These are phyloP conservation scores for Arachnopeziza araneosa DNA, from an alignment of 2,329 filamentous ascomycete species.

Conservation along the genomic window DNA sequence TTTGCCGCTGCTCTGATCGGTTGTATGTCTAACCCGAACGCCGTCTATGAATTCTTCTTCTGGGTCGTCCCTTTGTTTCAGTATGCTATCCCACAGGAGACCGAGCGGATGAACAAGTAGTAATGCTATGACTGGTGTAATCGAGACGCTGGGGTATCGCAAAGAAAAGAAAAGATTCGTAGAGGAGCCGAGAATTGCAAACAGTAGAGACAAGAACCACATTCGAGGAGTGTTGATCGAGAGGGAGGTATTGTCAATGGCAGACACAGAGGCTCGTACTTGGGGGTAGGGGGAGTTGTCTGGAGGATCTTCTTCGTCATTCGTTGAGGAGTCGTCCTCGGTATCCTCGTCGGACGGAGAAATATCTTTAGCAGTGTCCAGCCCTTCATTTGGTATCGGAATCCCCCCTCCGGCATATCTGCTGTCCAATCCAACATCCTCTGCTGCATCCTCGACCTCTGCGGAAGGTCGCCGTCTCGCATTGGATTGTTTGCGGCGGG, in stretches of 20 bases:
- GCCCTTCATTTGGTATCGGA: constrained; percentile 23
- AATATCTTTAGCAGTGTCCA: neutral
- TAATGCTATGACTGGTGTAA: constrained; percentile 82
- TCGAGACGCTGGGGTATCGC: constrained; percentile 84
- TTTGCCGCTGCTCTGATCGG: constrained; percentile 8
- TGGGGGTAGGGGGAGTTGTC: constrained; percentile 74
- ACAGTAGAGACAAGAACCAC: constrained; percentile 76
- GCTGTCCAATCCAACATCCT: constrained; percentile 21
- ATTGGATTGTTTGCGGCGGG: constrained; percentile 3
- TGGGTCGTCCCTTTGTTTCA: constrained; percentile 56
- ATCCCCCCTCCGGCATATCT: constrained; percentile 17
- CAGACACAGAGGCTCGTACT: constrained; percentile 73
- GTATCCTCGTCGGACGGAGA: neutral
- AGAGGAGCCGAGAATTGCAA: constrained; percentile 74
- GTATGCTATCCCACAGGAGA: constrained; percentile 66
- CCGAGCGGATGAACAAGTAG: constrained; percentile 81
- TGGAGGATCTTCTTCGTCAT: constrained; percentile 45
- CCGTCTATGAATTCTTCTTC: constrained; percentile 53
- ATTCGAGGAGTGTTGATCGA: constrained; percentile 85
- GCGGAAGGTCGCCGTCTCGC: constrained; percentile 3
- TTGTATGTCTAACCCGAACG: constrained; percentile 8
- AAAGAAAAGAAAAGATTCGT: constrained; percentile 86
- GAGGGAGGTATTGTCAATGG: constrained; percentile 68
- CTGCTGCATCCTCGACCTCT: constrained; percentile 12
- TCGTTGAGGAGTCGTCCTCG: constrained; percentile 32